These are phyloP conservation scores for Coemansia sp. DNA, from an alignment of 192 early-diverging fungal genomes.

Conservation along the genomic window DNA sequence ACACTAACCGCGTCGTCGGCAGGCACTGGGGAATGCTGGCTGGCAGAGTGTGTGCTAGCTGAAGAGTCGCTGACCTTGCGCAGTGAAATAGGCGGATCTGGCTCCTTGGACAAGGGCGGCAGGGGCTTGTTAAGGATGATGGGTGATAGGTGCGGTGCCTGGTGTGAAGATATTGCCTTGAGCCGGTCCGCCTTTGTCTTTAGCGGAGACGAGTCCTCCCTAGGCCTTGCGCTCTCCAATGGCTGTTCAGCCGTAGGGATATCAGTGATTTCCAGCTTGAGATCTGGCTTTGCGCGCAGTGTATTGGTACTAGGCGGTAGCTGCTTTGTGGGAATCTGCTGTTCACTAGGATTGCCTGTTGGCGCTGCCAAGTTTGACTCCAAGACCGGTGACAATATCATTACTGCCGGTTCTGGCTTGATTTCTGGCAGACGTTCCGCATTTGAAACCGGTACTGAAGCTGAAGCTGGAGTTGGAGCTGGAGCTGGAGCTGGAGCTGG, in stretches of 20 bases:
- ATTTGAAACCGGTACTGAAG: neutral
- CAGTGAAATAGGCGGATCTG: neutral
- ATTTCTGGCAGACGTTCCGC: neutral
- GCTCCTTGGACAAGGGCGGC: constrained; percentile 14
- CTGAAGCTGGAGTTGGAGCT: neutral
- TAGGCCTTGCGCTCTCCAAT: neutral
- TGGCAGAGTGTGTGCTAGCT: neutral
- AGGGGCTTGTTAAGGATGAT: constrained; percentile 40
- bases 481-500: too few species aligned
- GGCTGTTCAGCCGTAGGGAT: neutral
- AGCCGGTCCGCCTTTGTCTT: constrained; percentile 1
- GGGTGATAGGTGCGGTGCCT: constrained; percentile 6
- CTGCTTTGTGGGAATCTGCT: neutral
- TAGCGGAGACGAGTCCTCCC: neutral
- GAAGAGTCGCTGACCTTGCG: constrained; percentile 8
- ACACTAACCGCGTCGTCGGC: neutral
- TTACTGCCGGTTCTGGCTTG: neutral
- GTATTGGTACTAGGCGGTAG: neutral
- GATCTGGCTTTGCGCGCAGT: neutral
- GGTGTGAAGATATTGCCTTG: neutral
- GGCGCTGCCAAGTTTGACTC: neutral
- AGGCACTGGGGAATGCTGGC: neutral
- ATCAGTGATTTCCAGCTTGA: neutral
- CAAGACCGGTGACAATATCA: neutral
- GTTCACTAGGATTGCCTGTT: neutral